Base-by-base conservation (phyloP, 495 filamentous ascomycete genomes). In the Aspergillus nanangensis region DNA sequence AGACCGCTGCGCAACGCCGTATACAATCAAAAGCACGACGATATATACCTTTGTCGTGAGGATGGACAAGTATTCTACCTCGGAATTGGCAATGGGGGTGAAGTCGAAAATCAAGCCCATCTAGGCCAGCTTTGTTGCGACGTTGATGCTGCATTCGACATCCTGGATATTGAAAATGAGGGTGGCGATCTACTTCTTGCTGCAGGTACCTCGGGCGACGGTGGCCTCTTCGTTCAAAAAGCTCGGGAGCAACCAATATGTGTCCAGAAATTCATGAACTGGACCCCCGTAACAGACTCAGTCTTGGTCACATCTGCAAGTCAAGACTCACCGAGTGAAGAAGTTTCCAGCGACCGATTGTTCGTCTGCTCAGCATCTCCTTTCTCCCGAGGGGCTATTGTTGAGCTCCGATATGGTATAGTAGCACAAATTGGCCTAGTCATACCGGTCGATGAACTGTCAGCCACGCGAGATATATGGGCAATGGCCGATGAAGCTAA, bases 161-260 rank as follows among this genome's bases (percentile, higher is more conserved):
- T 70, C 9, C 51, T 75, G 35, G 64, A 73, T 39, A 65, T 76
- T 69, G 47, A 71, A 67, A 29, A 76, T 56, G 51, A 71, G 7
- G 78, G 75, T 41, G 80, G 80, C 18, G 92, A 96, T 58, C 69
- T 94, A 31, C 74, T 96, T 33, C 67, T 95, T 15, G 79, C 86
- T 5, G 87, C 83, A 13, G 89, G 93, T n/a, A 82, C 85, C 42
- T 82, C 82, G 37, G 86, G 90, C n/a, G 74, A 83, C 51, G 93
- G 92, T 5, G 83, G 83, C 0, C 73, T 90, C 9, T 94, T 86
- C 72, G 68, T 80, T 51, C 83, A 87, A 62, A 67, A 80, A 61
- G 67, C 67, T 31, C 58, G 76, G 40, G 61, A 73, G 32, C 61
- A 70, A 29, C 72, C 72, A 17, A 66, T 71, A 52, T 74, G 65